Base-by-base conservation (phyloP, 257 asterid genomes). In the Orobanche coerulescens region DNA sequence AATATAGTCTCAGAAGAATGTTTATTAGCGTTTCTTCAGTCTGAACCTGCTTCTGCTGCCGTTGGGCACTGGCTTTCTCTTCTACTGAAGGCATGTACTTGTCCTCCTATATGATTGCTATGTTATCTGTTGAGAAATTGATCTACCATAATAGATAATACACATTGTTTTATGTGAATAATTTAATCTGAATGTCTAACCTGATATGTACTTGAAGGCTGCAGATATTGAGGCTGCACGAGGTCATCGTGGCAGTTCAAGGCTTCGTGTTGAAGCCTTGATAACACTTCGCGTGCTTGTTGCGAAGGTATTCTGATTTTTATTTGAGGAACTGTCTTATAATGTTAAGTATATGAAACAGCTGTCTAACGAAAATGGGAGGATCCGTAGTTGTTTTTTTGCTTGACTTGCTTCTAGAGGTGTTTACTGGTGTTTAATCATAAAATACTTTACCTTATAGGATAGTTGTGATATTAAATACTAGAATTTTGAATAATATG, bases 41-140 rank as follows among this genome's bases (percentile, higher is more conserved):
- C 97, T 60, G 88, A 93, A 61, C 60, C 88, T 66, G 97, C 97
- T 64, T 81, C 97, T 69, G 83, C 95, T 72, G 94, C 94, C 12
- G 73, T 93, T 76, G 99, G 99, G 36, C 96, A 93, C 70, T 93
- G 99, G 99, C 79, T 93, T 2, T 90, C 96, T 65, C 95, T 93
- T 73, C 77, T 89, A 72, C 95, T 93, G 70, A 89, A 89, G 95
- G 98, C 86, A 79, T 65, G 75, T 48, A 47, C 30, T 51, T 68
- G 48, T 73, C 57, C 62, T 60, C 58, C 69, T 18, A 57, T 28
- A 46, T 71, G 63, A 37, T 53, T 58, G 1, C 52, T 60, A 53
- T 39, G 1, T 57, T 60, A 53, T 39, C 56, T 19, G 55, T 26
- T 47, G 37, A 56, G 44, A 47, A 22, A 48, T 28, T 25, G 59